A percentile compares a stretch with the other conserved stretches of the same genome.
phyloP scores from a whole-genome alignment of 768 basidiomycete genomes.

The Pilatotrama ljubarskyi region DNA sequence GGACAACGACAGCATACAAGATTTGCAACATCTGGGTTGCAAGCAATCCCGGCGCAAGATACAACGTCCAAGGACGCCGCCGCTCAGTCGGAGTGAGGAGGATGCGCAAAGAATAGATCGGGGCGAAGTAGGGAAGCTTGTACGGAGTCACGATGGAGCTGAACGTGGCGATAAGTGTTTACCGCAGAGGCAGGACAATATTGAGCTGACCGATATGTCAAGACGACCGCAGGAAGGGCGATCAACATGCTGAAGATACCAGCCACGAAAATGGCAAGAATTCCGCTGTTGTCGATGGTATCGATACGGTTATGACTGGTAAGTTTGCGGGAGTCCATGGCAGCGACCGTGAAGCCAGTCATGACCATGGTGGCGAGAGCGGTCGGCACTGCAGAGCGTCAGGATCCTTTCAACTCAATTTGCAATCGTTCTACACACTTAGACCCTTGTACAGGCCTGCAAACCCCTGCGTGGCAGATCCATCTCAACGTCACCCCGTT shows the following conservation, averaged over 20 bases:
- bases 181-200: neutral
- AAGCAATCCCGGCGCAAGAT: constrained; percentile 71
- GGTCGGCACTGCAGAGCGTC: constrained; percentile 46
- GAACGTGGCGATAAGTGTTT: constrained; percentile 2
- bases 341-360: constrained; percentile 55
- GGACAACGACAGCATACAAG: constrained; percentile 44
- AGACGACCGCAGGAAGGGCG: constrained; percentile 64
- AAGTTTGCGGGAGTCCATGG: constrained; percentile 56
- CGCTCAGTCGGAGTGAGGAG: constrained; percentile 83
- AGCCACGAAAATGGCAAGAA: constrained; percentile 64
- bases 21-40: constrained; percentile 45
- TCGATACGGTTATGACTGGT: constrained; percentile 63
- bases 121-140: constrained; percentile 63
- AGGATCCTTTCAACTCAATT: no score
- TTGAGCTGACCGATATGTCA: constrained; percentile 68
- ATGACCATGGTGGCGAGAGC: constrained; percentile 52
- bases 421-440: constrained; percentile 43
- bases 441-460: constrained; percentile 80
- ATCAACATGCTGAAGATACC: constrained; percentile 66
- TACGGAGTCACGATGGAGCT: constrained; percentile 86
- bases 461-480: constrained; percentile 49
- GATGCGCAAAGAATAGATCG: constrained; percentile 59
- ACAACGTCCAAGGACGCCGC: constrained; percentile 75
- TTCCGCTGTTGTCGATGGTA: constrained; percentile 51
- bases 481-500: neutral